Evolutionary conservation across 164 flowering plant genomes (phyloP), one percentile per base, ranked within the genome.

Genomic region (Paratinospora sagittata): DNA sequence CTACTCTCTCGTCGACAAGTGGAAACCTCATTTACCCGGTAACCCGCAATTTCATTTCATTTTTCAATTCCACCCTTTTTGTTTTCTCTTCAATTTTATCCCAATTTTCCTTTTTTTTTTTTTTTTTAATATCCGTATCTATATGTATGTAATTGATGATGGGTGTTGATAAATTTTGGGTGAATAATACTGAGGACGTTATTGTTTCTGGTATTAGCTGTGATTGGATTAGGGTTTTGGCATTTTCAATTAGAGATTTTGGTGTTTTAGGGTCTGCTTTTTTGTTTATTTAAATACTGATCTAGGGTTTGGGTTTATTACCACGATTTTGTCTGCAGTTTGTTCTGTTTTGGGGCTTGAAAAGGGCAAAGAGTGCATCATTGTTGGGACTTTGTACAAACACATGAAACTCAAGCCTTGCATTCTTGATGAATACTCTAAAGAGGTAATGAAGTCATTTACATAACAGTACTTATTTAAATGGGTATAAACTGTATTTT

Each of bases 311-410:
- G 17, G n/a, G n/a, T n/a, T n/a, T n/a, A n/a, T n/a, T n/a, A n/a
- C n/a, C n/a, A n/a, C n/a, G n/a, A 26, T 34, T 52, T 60, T 63
- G 36, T 63, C 6, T 63, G 83, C 84, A 89, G 99, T 90, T 70
- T 85, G 94, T 75, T 89, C 86, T 8, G 84, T 95, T 67, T 76
- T 95, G 79, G 95, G 84, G 64, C 81, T 91, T 70, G 93, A 95
- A 76, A 78, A 80, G 74, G 97, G 87, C 62, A 90, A 90, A 75
- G 93, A 90, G 64, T 95, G 99, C 80, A 75, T 95, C 49, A 74
- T 93, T 67, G 91, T 95, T 72, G 99, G 99, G 63, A 95, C 99
- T 49, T 74, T 95, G n/a, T 95, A 86, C 86, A 95, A 95, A 85
- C 96, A 93, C 75, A 95, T 95, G 99, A 92, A 87, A 78, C 95